Conservation (phyloP, 495 filamentous ascomycete species). For the Daldinia childiae region DNA sequence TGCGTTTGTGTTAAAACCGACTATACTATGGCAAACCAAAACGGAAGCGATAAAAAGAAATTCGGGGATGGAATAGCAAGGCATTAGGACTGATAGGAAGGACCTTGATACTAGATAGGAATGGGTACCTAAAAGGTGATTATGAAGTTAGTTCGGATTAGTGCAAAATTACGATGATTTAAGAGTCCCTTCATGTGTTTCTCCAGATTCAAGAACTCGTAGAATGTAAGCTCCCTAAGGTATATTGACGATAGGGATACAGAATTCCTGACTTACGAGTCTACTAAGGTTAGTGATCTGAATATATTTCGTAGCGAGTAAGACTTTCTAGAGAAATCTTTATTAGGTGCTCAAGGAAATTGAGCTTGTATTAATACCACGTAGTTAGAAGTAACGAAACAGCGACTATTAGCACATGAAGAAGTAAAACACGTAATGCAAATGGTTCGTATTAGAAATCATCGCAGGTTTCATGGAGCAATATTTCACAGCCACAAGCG, state of each 20-base stretch:
- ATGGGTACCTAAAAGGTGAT: too few relatives aligned
- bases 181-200: background rate
- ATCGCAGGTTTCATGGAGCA: background rate
- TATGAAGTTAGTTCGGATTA: background rate
- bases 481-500: background rate
- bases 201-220: background rate
- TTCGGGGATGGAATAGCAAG: background rate
- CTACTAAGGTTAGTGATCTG: too few relatives aligned
- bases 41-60: too few relatives aligned
- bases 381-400: background rate
- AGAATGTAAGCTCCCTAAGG: background rate
- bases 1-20: background rate
- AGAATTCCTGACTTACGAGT: too few relatives aligned
- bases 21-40: too few relatives aligned
- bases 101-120: too few relatives aligned
- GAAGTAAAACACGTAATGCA: background rate
- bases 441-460: background rate
- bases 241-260: too few relatives aligned
- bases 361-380: background rate
- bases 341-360: background rate
- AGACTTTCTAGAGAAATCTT: background rate
- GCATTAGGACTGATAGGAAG: too few relatives aligned
- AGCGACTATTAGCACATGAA: background rate
- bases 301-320: too few relatives aligned
- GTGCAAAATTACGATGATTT: background rate